Base-by-base conservation (phyloP, 2,329 filamentous ascomycete genomes). In the Allantophomopsis cytisporea region DNA sequence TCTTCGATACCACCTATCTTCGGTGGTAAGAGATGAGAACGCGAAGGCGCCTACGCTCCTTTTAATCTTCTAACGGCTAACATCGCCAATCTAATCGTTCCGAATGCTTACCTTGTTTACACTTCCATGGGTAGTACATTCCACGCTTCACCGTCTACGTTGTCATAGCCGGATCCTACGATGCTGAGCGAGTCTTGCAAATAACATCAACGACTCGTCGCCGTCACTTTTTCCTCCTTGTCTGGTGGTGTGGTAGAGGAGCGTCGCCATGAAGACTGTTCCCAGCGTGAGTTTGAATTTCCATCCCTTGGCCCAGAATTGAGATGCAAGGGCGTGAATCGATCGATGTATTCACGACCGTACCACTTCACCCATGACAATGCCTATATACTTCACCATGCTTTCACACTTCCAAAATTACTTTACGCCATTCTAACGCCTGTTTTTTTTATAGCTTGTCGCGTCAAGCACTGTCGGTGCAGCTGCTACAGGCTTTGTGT, bases 381-480 rank as follows among this genome's bases (percentile, higher is more conserved):
- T 20, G 14, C 14, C 40, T 10, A 17, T 21, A 37, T 17, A 23
- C 37, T 31, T 39, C 35, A 41, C 35, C 31, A 21, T 23, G 11
- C 28, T 31, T 17, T 34, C 28, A 39, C 16, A 12, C 21, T 40
- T 33, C n/a, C 36, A 38, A 3, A 15, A 16, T 15, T 30, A 6
- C 4, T 20, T 20, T 14, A 36, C 13, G 15, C n/a, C 20, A 23
- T 32, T 33, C 16, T 36, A 14, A 31, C 38, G 39, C 43, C 18
- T 31, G 40, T 34, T 41, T 30, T 37, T 41, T 40, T 23, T 38
- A 41, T 43, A 58, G 55, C 54, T 58, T 41, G 49, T 58, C 47
- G 55, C 54, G 21, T 53, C 54, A 38, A 57, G 55, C 47, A 57
- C 54, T 20, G 54, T 58, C 35, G 55, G 54, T 31, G 46, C 56